A percentile compares a stretch with the other conserved stretches of the same genome.
These are phyloP conservation scores for Pythium pyrilobum DNA, from an alignment of 352 stramenopile species.

Conservation along the genomic window DNA sequence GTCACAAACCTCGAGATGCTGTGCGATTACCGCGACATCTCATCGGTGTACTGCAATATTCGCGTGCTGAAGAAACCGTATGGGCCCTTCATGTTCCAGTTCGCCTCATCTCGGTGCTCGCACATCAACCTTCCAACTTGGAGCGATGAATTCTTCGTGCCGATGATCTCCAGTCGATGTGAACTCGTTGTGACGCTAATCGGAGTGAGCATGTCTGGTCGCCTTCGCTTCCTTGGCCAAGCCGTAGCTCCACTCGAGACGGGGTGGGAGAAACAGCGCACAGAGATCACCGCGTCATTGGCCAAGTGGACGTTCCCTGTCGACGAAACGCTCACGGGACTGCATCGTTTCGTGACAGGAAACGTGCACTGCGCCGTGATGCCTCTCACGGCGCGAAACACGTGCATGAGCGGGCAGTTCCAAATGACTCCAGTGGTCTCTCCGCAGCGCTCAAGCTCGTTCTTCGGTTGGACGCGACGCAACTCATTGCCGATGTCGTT, in stretches of 20 bases:
- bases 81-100: conserved; percentile 86
- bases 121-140: conserved; percentile 58
- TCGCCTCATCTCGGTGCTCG: conserved; percentile 47
- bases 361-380: conserved; percentile 53
- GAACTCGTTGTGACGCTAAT: conserved; percentile 76
- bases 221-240: conserved; percentile 64
- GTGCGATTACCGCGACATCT: conserved; percentile 69
- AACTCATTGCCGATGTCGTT: conserved; percentile 33
- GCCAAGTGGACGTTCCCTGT: conserved; percentile 80
- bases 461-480: conserved; percentile 57
- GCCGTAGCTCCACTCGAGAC: conserved; percentile 47
- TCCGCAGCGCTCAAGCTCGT: conserved; percentile 33
- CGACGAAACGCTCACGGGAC: conserved; percentile 57
- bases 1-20: conserved; percentile 60
- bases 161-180: conserved; percentile 76
- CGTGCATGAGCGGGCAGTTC: conserved; percentile 75
- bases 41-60: conserved; percentile 66
- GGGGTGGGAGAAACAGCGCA: conserved; percentile 51
- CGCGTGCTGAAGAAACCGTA: conserved; percentile 84
- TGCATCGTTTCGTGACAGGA: conserved; percentile 61
- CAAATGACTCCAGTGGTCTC: conserved; percentile 47
- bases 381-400: conserved; percentile 48
- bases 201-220: conserved; percentile 47
- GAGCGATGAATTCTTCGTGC: conserved; percentile 68
- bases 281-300: conserved; percentile 33